These are phyloP conservation scores for Aspergillus affinis DNA, from an alignment of 495 filamentous ascomycete genomes.

Conservation along the genomic window DNA sequence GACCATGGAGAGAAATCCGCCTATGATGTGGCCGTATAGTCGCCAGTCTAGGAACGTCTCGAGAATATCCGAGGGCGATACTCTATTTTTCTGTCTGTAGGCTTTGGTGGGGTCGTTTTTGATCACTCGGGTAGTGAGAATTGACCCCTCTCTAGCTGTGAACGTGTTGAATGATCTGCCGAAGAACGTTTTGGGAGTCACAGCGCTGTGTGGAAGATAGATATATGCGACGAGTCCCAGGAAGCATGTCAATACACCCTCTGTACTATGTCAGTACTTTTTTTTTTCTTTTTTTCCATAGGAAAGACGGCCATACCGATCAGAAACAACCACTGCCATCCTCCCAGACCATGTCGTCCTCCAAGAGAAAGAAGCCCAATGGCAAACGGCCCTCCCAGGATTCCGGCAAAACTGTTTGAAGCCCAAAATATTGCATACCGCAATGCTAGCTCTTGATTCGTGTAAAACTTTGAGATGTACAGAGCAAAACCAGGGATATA, in stretches of 20 bases:
- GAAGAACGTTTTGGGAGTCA: not conserved
- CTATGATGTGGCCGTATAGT: not conserved
- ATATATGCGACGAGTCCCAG: not conserved
- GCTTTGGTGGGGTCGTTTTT: not conserved
- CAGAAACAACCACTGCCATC: not conserved
- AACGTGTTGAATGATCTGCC: not conserved
- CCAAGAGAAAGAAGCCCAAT: not conserved
- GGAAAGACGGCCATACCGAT: not conserved
- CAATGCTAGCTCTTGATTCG: not conserved
- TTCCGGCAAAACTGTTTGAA: not conserved
- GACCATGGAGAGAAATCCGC: not conserved
- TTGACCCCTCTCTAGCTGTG: not conserved
- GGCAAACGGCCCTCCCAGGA: not conserved
- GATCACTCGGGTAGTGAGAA: not conserved
- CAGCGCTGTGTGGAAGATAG: not conserved
- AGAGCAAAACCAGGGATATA: constrained; percentile 41
- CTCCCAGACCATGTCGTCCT: not conserved
- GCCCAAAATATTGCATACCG: not conserved
- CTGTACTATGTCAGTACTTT: not conserved
- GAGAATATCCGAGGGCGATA: not conserved
- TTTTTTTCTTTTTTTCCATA: not conserved
- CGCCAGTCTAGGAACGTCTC: not conserved
- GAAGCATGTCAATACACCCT: not conserved
- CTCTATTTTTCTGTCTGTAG: not conserved
- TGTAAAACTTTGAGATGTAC: constrained; percentile 34